phyloP scores from a whole-genome alignment of 2,329 filamentous ascomycete species.

The Colletotrichum gloeosporioides region DNA sequence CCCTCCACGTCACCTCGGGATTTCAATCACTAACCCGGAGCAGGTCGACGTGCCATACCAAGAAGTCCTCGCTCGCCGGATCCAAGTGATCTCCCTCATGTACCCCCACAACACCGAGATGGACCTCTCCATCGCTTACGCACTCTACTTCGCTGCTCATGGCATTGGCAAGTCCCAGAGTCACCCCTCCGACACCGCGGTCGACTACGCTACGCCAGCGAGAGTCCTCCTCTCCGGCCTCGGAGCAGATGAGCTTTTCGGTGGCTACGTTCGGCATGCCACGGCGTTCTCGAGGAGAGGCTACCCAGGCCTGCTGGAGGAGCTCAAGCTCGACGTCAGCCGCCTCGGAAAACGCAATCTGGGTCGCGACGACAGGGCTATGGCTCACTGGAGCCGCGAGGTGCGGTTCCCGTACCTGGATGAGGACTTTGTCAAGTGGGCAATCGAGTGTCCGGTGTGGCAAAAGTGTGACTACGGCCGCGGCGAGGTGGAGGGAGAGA shows the following conservation, averaged over 20 bases:
- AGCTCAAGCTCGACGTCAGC: conserved; percentile 84
- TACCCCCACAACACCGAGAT: conserved; percentile 97
- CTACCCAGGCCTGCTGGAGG: conserved; percentile 75
- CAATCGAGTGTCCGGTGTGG: conserved; percentile 75
- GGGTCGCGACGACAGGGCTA: conserved; percentile 89
- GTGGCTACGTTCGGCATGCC: conserved; percentile 86
- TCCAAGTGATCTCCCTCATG: conserved; percentile 77
- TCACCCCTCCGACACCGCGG: conserved; percentile 26
- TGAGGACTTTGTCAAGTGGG: conserved; percentile 83
- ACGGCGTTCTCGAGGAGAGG: conserved; percentile 75
- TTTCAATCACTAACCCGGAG: background rate
- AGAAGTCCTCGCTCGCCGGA: conserved; percentile 73
- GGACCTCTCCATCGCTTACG: conserved; percentile 93
- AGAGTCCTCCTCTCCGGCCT: conserved; percentile 90
- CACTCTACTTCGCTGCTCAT: conserved; percentile 92
- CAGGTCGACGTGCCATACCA: conserved; percentile 82
- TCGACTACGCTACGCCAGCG: conserved; percentile 70
- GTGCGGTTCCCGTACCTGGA: conserved; percentile 91
- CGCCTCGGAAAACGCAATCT: conserved; percentile 93
- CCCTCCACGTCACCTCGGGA: background rate
- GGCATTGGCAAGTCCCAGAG: conserved; percentile 62
- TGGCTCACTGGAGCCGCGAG: conserved; percentile 88
- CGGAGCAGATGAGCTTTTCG: conserved; percentile 95
- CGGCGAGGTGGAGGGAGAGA: conserved; percentile 29
- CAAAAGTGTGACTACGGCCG: conserved; percentile 82